Base-by-base conservation (phyloP, 331 rosid species). In the Telfairia occidentalis region DNA sequence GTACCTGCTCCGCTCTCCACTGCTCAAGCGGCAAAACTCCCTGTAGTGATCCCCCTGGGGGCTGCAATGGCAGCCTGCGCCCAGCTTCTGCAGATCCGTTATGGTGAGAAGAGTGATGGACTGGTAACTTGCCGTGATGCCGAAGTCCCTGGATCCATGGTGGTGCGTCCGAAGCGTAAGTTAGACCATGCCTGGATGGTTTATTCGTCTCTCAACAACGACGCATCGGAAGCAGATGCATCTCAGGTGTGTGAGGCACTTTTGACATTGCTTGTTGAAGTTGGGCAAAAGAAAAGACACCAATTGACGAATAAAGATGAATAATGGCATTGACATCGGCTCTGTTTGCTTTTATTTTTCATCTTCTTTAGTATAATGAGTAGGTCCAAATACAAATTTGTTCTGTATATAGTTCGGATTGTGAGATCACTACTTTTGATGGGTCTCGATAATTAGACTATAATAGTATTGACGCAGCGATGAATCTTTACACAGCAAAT, bases 171-270 rank as follows among this genome's bases (percentile, higher is more conserved):
- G 0, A 87, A 71, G 32, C 89, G 92, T 38, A 95, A 87, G 78
- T 45, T 95, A 75, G 99, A 90, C 86, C 97, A 95, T 80, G 96
- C 96, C 34, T 95, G 99, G 99, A 95, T 95, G 99, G 99, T 92
- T 72, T 92, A 92, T 75, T 90, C 99, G 2, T 88, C 93, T 2
- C 65, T 85, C 52, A 84, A 84, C 28, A 87, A 90, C 46, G 87
- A 92, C 79, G 81, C 84, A 53, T 30, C 79, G 0, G 96, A 95
- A 79, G 96, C 92, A 45, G 92, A 95, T 64, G 97, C 99, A 9
- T 78, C 96, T 78, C 97, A 92, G 83, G 96, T 92, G 70, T 90
- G 97, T n/a, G 99, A 92, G 86, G 99, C 99, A 42, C 97, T 95
- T 70, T 81, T 95, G 85, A 82, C 90, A 24, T 82, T 92, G 71